Evolutionary conservation across 257 asterid species (phyloP), one percentile per base, ranked within the genome.

Genomic region (Mitragyna speciosa): DNA sequence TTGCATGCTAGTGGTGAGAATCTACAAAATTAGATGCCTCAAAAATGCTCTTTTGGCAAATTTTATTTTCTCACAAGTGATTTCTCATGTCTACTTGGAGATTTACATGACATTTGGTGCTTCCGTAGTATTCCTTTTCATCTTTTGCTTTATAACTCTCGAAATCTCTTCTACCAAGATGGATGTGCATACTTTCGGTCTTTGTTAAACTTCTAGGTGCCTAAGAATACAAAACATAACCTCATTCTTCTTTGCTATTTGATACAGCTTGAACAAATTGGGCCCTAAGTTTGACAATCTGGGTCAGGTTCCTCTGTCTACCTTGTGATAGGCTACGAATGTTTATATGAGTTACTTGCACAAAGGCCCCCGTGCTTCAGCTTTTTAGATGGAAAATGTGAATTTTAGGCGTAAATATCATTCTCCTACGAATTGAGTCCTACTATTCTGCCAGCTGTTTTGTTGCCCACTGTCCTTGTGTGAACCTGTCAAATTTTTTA

Each of bases 371-470:
- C 73, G 51, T 54, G 73, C 74, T 76, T 79, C 69, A 48, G 49
- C 78, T 76, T 82, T n/a, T 81, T 83, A 43, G 76, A 80, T 76
- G 28, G 65, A 65, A 73, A 72, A 82, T 49, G 71, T 70, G 82
- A 80, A 79, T 80, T 80, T 81, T 76, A 80, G 70, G 79, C 83
- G 78, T 84, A 82, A 73, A 52, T 64, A 24, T 73, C 48, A 64
- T 78, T 77, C 72, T 81, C 51, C 65, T 75, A 58, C 76, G 48
- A 67, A 73, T 77, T 79, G 77, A 86, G 69, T 80, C 85, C 65
- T 79, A 76, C 85, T 74, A 79, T 74, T 85, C 71, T 77, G 84
- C 85, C 86, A 85, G 90, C 88, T 85, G 82, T 77, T 58, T 26
- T 68, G 79, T 84, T 78, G 71, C 82, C 84, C 64, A 63, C 80